These are phyloP conservation scores for Coniochaeta sp. DNA, from an alignment of 2,329 filamentous ascomycete species.

Conservation along the genomic window DNA sequence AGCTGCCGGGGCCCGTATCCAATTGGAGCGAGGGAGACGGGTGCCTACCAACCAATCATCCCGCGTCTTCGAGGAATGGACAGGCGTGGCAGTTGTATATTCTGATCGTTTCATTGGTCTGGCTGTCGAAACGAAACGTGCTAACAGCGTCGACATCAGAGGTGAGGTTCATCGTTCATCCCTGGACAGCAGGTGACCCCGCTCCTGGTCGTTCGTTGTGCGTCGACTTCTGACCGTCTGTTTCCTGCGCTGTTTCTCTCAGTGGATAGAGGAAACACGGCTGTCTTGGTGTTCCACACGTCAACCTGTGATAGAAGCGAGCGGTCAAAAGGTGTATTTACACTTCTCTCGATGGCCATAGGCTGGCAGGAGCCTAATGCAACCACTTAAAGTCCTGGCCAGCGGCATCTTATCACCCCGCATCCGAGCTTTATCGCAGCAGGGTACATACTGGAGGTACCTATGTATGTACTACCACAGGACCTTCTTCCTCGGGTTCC, in stretches of 20 bases:
- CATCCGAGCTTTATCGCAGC: constrained; percentile 2
- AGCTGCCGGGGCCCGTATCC: too few species aligned
- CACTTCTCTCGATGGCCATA: neutral
- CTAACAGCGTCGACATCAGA: too few species aligned
- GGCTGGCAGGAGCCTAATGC: neutral
- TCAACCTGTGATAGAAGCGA: neutral
- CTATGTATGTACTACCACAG: too few species aligned
- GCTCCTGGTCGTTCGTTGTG: neutral
- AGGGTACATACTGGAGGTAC: too few species aligned
- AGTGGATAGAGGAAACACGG: neutral
- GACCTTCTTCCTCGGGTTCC: too few species aligned
- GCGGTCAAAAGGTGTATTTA: neutral
- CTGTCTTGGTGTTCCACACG: neutral
- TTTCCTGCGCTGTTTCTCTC: neutral
- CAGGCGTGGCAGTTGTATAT: neutral
- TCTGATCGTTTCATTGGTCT: neutral
- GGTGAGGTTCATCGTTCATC: too few species aligned
- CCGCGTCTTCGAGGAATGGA: constrained; percentile 2
- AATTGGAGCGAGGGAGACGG: neutral
- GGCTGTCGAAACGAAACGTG: neutral
- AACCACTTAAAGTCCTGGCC: neutral
- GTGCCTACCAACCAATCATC: constrained; percentile 6
- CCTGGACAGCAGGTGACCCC: neutral
- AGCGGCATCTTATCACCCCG: neutral
- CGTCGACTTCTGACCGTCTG: neutral